Base-by-base conservation (phyloP, 2,329 filamentous ascomycete species). In the Pezicula neosporulosa region DNA sequence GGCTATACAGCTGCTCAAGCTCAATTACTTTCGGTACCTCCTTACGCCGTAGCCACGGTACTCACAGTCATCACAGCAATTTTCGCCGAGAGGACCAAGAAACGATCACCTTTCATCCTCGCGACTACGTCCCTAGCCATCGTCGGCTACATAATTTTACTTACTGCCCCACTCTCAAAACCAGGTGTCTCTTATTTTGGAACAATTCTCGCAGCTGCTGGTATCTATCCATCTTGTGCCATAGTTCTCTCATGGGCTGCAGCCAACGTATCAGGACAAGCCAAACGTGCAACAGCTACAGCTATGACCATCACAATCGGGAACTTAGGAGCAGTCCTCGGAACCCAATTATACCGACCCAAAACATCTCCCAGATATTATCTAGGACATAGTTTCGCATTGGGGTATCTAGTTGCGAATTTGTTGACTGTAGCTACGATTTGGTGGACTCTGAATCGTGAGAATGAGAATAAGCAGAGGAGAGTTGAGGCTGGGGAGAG, bases 291-390 rank as follows among this genome's bases (percentile, higher is more conserved):
- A 1, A 81, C 84, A 4, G 82, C 81, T 2, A 87, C 85, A 44
- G 86, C 82, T 0, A 81, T 89, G 78, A 85, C 88, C 59, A 88
- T 89, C 51, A 85, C 80, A 9, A 83, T 89, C 47, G 86, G 85
- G 0, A 89, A 88, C 56, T 63, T 86, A 1, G 86, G 85, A 0
- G 85, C 83, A 0, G 82, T 89, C 0, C 59, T 90, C 21, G 86
- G 85, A 0, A 89, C 85, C 1, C 85, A 90, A 66, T 64, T 90
- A 1, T 89, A 89, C 64, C 74, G 85, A 2, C 72, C 76, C 0
- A 70, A 75, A 2, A 81, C 82, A 27, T 79, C 76, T 0, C 86
- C 86, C 1, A 71, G 82, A 30, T 89, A 81, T 59, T 73, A 84
- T 45, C 70, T 89, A 0, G 86, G 87, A 0, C 86, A 90, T 64